Evolutionary conservation across 148 eudicot genomes (phyloP).

Genomic region (Rhododendron simsii): DNA sequence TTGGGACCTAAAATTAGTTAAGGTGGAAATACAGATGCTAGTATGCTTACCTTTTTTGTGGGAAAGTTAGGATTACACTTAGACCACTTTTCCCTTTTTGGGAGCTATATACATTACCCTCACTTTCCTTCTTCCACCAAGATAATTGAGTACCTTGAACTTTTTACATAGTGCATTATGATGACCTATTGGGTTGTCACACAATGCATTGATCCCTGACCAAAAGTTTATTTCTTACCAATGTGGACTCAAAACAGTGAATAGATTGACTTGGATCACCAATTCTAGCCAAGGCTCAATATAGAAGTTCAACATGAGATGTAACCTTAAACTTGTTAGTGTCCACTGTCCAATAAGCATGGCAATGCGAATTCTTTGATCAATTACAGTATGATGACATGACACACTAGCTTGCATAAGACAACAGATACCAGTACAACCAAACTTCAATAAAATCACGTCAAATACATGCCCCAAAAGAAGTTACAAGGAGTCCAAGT

Average conservation of each 20-base stretch:
- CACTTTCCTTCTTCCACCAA: background rate
- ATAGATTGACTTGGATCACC: background rate
- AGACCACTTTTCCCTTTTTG: background rate
- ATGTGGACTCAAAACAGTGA: background rate
- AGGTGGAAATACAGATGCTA: background rate
- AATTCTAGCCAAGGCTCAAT: background rate
- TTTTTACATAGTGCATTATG: background rate
- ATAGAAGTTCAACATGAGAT: background rate
- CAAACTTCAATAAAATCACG: background rate
- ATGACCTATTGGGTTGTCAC: background rate
- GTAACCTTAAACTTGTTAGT: background rate
- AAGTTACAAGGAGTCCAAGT: background rate
- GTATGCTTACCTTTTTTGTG: background rate
- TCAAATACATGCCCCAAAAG: background rate
- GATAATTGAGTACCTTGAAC: background rate
- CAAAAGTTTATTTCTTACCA: background rate
- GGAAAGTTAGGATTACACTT: background rate
- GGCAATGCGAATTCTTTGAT: background rate
- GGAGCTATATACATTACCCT: background rate
- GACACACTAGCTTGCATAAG: background rate
- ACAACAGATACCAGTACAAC: conserved; percentile 4
- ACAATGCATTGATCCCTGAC: background rate
- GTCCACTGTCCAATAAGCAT: background rate
- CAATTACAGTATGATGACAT: background rate
- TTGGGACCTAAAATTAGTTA: background rate